Evolutionary conservation across 2,329 filamentous ascomycete species (phyloP), one percentile per base, ranked within the genome.

Genomic region (Podosphaera xanthii): DNA sequence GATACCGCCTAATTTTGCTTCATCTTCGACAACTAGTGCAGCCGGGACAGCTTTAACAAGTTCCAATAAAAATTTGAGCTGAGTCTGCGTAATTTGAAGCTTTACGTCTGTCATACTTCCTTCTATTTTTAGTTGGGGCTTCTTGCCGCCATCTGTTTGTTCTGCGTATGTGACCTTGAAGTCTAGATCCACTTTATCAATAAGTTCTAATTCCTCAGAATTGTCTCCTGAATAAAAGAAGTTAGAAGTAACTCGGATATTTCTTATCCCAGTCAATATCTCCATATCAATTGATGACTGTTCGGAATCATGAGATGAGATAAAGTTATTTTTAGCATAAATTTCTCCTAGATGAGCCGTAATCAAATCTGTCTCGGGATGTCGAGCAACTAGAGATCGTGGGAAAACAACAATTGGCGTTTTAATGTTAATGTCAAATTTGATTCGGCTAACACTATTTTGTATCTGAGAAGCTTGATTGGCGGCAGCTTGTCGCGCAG

Each of bases 401-500:
- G 94, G 92, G 70, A 99, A 98, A 0, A 96, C 86, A 44, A 98
- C 81, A 63, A 99, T 98, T 0, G 94, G 92, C 0, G 92, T 98
- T 68, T 88, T 94, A 67, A 98, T 80, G 30, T 94, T 77, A 30
- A 98, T 80, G 67, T 98, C 92, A 60, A 96, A 96, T 69, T 94
- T 90, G 74, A 97, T 87, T 63, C 87, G 88, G 67, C 83, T 87
- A 0, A 87, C 86, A 67, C 83, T 90, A 67, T 97, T 85, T 67
- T 97, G 92, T 4, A 98, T 80, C 67, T 96, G 90, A 60, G 81
- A 94, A 8, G 92, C 94, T 70, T 96, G 90, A 62, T 87, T 91
- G 46, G 92, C 87, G 2, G 94, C 92, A 46, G 91, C 94, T 71
- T 95, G 88, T 40, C 94, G 82, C 10, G 94, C 92, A 49, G 92